Evolutionary conservation across 768 basidiomycete species (phyloP), one percentile per base, ranked within the genome.

Genomic region (Suillus tomentosus): DNA sequence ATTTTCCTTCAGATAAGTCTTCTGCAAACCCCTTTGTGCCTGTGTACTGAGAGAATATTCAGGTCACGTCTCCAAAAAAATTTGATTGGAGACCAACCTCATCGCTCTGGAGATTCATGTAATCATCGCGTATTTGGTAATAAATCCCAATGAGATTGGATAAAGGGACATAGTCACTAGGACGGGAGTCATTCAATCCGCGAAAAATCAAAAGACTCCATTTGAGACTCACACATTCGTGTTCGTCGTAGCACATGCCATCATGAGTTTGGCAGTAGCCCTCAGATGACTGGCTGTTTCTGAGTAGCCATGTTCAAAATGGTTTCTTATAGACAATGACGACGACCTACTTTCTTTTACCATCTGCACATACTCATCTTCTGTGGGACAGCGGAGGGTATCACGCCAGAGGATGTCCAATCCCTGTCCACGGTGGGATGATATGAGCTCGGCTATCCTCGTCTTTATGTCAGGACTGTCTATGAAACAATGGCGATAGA

Each of bases 231-330:
- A 89, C 89, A 87, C 77, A 45, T 84, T 78, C 37, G 74, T 67
- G 67, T 87, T 87, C 3, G 77, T 83, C 0, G 85, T 86, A 15
- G 85, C 80, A 67, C 87, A 90, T 0, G 91, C 92, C 92, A 95
- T 95, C 91, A 98, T 93, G n/a, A 96, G 83, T 74, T 94, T 96
- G 70, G 96, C 87, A 0, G 91, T 90, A 53, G 96, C 86, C n/a
- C 95, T 82, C 64, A 96, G 86, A 1, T 96, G 81, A 3, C 95
- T 94, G 1, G 95, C 94, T 0, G 95, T 95, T 75, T 98, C 95
- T 97, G 69, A 0, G 15, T 31, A 13, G 2, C 17, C 8, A 59
- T 14, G 13, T 61, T 31, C 39, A 60, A 11, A 6, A 17, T 15
- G 5, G 4, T 17, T 27, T 24, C 15, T 40, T 31, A 31, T 61